A percentile compares a stretch with the other conserved stretches of the same genome.
phyloP scores from a whole-genome alignment of 2,329 filamentous ascomycete genomes.

The Botrytis squamosa region DNA sequence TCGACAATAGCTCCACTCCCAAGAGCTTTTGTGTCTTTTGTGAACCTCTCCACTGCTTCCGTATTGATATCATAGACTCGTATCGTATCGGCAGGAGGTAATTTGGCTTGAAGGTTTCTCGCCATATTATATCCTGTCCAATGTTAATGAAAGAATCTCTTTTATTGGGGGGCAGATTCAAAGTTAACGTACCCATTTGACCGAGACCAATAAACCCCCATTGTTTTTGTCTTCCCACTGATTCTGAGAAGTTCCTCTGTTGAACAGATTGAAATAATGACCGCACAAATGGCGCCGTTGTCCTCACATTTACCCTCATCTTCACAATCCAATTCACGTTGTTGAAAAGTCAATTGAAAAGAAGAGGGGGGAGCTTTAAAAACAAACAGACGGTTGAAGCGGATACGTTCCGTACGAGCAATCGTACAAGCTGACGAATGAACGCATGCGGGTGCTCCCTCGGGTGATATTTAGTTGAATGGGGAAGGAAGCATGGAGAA shows the following conservation, averaged over 20 bases:
- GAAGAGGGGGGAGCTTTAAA: not conserved
- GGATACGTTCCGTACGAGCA: not conserved
- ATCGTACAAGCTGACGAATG: not conserved
- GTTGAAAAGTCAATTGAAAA: not conserved
- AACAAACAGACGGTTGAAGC: not conserved
- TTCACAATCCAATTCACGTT: constrained; percentile 17
- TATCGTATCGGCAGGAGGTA: constrained; percentile 60
- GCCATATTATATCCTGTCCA: constrained; percentile 68
- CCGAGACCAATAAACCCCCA: constrained; percentile 61
- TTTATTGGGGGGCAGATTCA: constrained; percentile 21
- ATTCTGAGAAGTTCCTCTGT: constrained; percentile 47
- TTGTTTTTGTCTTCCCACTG: constrained; percentile 46
- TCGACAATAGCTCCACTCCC: constrained; percentile 49
- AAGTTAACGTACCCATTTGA: constrained; percentile 53
- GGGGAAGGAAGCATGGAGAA: constrained; percentile 12
- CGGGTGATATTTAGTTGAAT: not conserved
- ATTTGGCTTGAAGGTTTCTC: constrained; percentile 65
- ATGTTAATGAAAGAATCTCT: constrained; percentile 26
- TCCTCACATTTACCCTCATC: constrained; percentile 35
- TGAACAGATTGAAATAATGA: constrained; percentile 29
- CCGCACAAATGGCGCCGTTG: constrained; percentile 29
- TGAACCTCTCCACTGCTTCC: constrained; percentile 54
- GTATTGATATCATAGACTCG: constrained; percentile 66
- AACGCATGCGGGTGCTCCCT: not conserved
- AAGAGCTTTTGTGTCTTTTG: constrained; percentile 44